A percentile compares a stretch with the other conserved stretches of the same genome.
These are phyloP conservation scores for Didymella keratinophila DNA, from an alignment of 2,329 filamentous ascomycete species.

Conservation along the genomic window DNA sequence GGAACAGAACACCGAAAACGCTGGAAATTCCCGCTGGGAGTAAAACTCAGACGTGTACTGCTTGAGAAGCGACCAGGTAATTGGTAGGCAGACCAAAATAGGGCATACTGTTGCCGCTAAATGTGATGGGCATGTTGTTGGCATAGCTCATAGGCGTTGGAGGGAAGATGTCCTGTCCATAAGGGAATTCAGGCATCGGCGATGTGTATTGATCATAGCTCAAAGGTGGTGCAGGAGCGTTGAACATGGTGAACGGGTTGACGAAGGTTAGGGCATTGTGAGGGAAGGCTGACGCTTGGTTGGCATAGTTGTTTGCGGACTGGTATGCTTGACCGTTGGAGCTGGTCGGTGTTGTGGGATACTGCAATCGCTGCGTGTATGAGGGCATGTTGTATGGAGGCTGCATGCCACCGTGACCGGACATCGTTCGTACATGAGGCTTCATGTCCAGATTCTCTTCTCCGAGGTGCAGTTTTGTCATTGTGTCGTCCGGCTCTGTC, in stretches of 20 bases:
- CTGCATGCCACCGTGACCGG: constrained; percentile 5
- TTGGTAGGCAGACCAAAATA: constrained; percentile 24
- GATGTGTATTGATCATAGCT: constrained; percentile 10
- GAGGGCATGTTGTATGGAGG: constrained; percentile 10
- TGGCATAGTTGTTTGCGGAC: constrained; percentile 4
- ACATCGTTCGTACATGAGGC: constrained; percentile 7
- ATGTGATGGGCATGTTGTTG: constrained; percentile 9
- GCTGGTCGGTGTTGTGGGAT: constrained; percentile 1
- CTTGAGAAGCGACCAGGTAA: constrained; percentile 7
- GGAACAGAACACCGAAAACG: constrained; percentile 18
- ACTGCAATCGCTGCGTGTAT: constrained; percentile 18
- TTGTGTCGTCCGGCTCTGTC: constrained; percentile 34
- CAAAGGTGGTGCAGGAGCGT: constrained; percentile 8
- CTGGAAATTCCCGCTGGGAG: constrained; percentile 8
- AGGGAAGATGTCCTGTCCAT: constrained; percentile 5
- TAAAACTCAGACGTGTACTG: neutral
- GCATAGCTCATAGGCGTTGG: constrained; percentile 13
- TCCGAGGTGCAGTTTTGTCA: constrained; percentile 8
- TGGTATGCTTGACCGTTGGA: constrained; percentile 18
- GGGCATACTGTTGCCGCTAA: constrained; percentile 4
- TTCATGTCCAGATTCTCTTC: constrained; percentile 23
- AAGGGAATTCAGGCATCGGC: constrained; percentile 6
- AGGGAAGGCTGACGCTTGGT: constrained; percentile 4
- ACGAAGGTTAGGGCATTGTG: constrained; percentile 9
- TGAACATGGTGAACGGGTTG: constrained; percentile 21